Base-by-base conservation (phyloP, 768 basidiomycete species). In the Tricholoma flavovirens region DNA sequence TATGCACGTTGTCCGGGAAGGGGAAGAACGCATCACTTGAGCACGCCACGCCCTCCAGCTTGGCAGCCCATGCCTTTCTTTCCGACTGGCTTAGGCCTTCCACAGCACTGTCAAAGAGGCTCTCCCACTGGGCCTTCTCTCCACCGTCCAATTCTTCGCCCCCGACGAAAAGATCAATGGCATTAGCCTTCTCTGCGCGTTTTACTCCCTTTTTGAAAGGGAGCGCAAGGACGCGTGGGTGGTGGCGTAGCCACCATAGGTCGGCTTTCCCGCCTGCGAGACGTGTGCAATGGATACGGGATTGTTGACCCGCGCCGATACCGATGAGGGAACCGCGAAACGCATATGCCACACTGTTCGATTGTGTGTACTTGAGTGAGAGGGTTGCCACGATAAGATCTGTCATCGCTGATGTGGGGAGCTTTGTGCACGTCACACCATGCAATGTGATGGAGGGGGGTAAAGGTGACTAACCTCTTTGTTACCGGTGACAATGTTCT, bases 21-120 rank as follows among this genome's bases (percentile, higher is more conserved):
- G 97, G 97, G 93, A 98, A 98, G 82, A 99, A 99, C 51, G 96
- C 97, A 62, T 99, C 97, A 58, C 92, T 94, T 30, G 91, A 90
- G 73, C 97, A 96, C 5, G 90, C 85, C 51, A 98, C 96, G 19
- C 84, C 90, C 57, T 87, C 86, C 55, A 98, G 75, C 73, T 87
- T 75, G 46, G 63, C 71, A 51, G 83, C 83, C 83, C 93, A 95
- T 52, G 82, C 81, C 65, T 77, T 82, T 68, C 82, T 86, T 73
- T 97, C 94, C 58, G 77, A 77, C 14, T 75, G 78, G 14, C 73
- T 82, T 60, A 99, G 73, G 15, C 86, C 75, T 59, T 71, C 73
- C 0, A 94, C 90, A 4, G 82, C 69, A 10, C 69, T 77, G 60
- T 90, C 91, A 64, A 99, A 99, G 60, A 92, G 73, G 45, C 77